Percentiles rank a stretch among this genome's conserved stretches.
phyloP scores from a whole-genome alignment of 2,329 filamentous ascomycete species.

The Pseudopithomyces maydicus region DNA sequence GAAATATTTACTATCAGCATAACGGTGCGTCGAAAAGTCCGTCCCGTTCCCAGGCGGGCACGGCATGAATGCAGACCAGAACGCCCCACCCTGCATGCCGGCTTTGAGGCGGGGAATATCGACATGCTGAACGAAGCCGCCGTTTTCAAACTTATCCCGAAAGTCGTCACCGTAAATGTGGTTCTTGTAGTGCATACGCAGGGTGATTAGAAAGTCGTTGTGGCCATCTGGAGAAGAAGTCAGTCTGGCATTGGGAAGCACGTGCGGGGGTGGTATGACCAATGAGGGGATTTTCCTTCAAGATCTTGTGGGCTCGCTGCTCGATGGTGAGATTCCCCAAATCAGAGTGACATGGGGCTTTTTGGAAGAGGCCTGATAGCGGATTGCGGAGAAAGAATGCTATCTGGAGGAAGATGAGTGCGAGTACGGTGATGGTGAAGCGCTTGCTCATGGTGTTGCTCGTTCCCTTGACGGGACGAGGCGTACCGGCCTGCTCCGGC shows the following conservation, averaged over 20 bases:
- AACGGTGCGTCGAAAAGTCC: conserved; percentile 76
- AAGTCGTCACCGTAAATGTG: conserved; percentile 78
- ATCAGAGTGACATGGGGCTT: background rate
- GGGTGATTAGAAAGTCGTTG: conserved; percentile 79
- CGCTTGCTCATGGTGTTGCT: conserved; percentile 5
- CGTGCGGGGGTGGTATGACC: conserved; percentile 30
- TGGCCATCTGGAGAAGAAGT: conserved; percentile 71
- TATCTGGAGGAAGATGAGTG: conserved; percentile 4
- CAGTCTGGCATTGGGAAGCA: conserved; percentile 14
- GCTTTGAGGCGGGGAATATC: conserved; percentile 76
- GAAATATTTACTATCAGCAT: conserved; percentile 65
- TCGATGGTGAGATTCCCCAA: conserved; percentile 24
- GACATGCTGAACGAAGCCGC: conserved; percentile 71
- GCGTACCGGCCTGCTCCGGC: conserved; percentile 1
- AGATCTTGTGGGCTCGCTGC: conserved; percentile 39
- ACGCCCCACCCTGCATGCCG: conserved; percentile 81
- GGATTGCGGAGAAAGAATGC: background rate
- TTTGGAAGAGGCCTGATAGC: background rate
- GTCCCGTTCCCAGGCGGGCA: conserved; percentile 70
- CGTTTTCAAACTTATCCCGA: conserved; percentile 73
- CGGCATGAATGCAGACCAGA: conserved; percentile 85
- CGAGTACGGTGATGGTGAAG: conserved; percentile 13
- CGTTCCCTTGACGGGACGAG: background rate
- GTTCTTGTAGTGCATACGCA: conserved; percentile 72
- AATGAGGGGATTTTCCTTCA: conserved; percentile 47